These are phyloP conservation scores for Hypericum perforatum DNA, from an alignment of 345 rosid species.

Conservation along the genomic window DNA sequence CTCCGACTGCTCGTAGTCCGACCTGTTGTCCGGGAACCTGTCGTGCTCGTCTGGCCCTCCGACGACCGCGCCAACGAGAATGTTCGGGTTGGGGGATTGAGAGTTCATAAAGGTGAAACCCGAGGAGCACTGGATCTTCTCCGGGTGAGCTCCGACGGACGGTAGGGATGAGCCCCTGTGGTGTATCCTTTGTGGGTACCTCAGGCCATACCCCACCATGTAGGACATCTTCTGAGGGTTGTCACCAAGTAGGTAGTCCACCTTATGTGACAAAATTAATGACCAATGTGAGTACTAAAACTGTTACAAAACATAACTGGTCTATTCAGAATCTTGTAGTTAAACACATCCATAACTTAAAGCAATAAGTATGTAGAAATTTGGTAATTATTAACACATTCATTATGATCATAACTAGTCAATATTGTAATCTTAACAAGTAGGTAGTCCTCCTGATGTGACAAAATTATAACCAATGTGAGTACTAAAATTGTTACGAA, in stretches of 20 bases:
- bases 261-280: too few relatives aligned
- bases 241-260: constrained; percentile 3
- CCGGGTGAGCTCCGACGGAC: constrained; percentile 1
- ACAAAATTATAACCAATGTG: too few relatives aligned
- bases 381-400: too few relatives aligned
- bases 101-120: background rate
- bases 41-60: constrained; percentile 1
- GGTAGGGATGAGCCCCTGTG: constrained; percentile 6
- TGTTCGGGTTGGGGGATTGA: constrained; percentile 1
- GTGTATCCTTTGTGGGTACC: constrained; percentile 4
- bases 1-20: constrained; percentile 6
- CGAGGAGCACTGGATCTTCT: constrained; percentile 4
- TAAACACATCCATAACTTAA: too few relatives aligned
- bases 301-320: too few relatives aligned
- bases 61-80: background rate
- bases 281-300: too few relatives aligned
- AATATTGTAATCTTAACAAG: too few relatives aligned
- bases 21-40: background rate
- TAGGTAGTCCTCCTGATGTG: background rate
- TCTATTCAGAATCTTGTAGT: too few relatives aligned
- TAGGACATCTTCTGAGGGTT: constrained; percentile 6
- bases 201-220: constrained; percentile 3
- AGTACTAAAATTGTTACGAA: too few relatives aligned
- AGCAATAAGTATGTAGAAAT: too few relatives aligned
- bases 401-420: too few relatives aligned